Conservation (phyloP, 768 basidiomycete genomes). For the Suillus cothurnatus region DNA sequence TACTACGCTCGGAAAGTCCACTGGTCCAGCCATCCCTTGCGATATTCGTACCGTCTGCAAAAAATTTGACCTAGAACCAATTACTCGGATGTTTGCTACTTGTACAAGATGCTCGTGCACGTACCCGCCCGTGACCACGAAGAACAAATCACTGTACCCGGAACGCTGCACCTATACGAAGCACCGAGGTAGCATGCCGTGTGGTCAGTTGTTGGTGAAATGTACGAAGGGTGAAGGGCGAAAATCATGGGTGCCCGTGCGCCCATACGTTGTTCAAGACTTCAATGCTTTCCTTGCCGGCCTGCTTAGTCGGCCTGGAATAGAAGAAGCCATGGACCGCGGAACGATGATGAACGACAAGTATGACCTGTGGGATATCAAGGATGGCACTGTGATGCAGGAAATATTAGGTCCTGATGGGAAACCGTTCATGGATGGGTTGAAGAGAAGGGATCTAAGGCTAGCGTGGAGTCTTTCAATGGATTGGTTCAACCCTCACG, state of each 20-base stretch:
- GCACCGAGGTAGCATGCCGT: constrained; percentile 17
- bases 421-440: constrained; percentile 19
- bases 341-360: constrained; percentile 6
- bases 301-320: constrained; percentile 25
- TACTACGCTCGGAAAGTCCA: background rate
- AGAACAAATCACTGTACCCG: constrained; percentile 15
- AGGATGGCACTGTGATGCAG: constrained; percentile 26
- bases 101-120: constrained; percentile 30
- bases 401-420: constrained; percentile 28
- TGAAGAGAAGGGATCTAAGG: background rate
- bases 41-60: no score
- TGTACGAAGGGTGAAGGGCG: background rate
- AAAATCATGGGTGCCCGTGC: constrained; percentile 8
- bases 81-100: constrained; percentile 20
- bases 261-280: constrained; percentile 29
- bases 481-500: constrained; percentile 41
- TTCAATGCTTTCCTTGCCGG: constrained; percentile 30
- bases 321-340: constrained; percentile 31
- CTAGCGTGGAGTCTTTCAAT: constrained; percentile 34
- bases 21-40: constrained; percentile 1
- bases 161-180: constrained; percentile 22
- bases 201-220: constrained; percentile 15
- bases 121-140: constrained; percentile 16
- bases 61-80: constrained; percentile 22
- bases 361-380: constrained; percentile 26